A percentile compares a stretch with the other conserved stretches of the same genome.
These are phyloP conservation scores for Erysiphe neolycopersici DNA, from an alignment of 2,329 filamentous ascomycete species.

Conservation along the genomic window DNA sequence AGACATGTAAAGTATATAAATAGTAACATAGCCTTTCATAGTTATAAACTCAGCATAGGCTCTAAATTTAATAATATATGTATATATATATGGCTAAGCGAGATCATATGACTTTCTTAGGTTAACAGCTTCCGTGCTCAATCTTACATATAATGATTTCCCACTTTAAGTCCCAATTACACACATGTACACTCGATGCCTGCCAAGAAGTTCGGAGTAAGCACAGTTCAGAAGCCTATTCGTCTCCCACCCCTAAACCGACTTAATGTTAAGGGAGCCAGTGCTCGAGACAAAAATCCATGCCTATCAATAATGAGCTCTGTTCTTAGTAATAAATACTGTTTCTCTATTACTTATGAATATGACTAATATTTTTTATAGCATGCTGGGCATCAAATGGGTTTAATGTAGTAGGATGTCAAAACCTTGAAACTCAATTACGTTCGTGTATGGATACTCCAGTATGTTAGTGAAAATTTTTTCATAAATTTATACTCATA, in stretches of 20 bases:
- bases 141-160: no score
- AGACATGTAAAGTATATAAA: no score
- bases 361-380: conserved; percentile 14
- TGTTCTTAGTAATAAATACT: conserved; percentile 28
- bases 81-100: no score
- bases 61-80: no score
- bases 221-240: conserved; percentile 12
- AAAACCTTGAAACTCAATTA: conserved; percentile 30
- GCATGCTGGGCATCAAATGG: conserved; percentile 68
- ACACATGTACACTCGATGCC: conserved; percentile 7
- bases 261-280: conserved; percentile 36
- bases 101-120: no score
- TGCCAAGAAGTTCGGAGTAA: conserved; percentile 9
- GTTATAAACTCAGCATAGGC: no score
- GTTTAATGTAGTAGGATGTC: conserved; percentile 33
- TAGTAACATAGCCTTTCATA: no score
- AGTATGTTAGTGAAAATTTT: conserved; percentile 19
- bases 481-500: background rate
- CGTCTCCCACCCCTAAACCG: conserved; percentile 30
- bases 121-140: no score
- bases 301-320: conserved; percentile 40
- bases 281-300: conserved; percentile 32
- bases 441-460: conserved; percentile 58
- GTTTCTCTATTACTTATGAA: background rate
- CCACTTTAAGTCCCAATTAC: no score